Base-by-base conservation (phyloP, 2,329 filamentous ascomycete species). In the Cladorrhinum sp. region DNA sequence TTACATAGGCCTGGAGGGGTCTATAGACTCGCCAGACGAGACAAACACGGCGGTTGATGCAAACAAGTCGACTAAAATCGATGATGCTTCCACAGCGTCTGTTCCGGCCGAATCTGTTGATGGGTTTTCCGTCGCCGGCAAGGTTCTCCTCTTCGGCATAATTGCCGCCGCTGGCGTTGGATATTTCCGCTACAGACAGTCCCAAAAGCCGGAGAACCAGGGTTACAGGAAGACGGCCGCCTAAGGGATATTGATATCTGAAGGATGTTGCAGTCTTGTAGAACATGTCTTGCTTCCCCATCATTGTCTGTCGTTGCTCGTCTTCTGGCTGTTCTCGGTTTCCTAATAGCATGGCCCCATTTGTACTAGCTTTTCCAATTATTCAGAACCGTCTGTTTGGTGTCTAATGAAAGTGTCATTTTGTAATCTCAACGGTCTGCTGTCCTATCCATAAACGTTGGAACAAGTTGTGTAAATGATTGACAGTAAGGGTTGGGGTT, bases 101-200 rank as follows among this genome's bases (percentile, higher is more conserved):
- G 18, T 16, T 46, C 59, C 58, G 60, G 67, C 14, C 30, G 65
- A 58, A 55, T 63, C 24, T 50, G 48, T 51, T 12, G 74, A 72
- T 51, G 75, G 74, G 30, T 81, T 73, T 74, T 77, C 76, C 21
- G 67, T 79, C 64, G 33, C 80, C 62, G 77, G 81, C 67, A 85
- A 83, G 75, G 76, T 74, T n/a, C 69, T 80, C 53, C 70, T 85
- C 55, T 79, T 84, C 66, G 75, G 73, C 49, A 73, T 82, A 55
- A 76, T 86, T 60, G 64, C 82, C 42, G 76, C 72, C 71, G 24
- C 66, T 76, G 51, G 82, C 79, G 71, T 55, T 83, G 57, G 77
- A 78, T 62, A 64, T 78, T 62, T 74, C 73, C 57, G 69, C 64
- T 73, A 69, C 66, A 49, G 57, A 39, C 61, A 75, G 69, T 65